Conservation (phyloP, 257 asterid genomes). For the Thymus mandschuricus region DNA sequence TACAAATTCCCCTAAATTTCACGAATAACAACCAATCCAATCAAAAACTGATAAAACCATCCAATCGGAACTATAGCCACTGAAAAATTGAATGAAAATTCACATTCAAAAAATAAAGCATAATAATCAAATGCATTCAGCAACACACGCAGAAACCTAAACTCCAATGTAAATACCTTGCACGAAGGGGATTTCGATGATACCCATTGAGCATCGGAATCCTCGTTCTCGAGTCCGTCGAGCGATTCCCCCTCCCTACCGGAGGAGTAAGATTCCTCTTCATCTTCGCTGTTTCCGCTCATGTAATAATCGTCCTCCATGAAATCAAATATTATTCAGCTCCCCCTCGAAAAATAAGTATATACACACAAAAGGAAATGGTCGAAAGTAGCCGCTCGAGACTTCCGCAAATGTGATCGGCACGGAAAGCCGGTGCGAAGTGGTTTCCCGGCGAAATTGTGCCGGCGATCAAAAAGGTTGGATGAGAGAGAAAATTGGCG, state of each 20-base stretch:
- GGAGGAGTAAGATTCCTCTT: slow-evolving; percentile 51
- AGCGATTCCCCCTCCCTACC: slow-evolving; percentile 52
- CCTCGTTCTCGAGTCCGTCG: slow-evolving; percentile 60
- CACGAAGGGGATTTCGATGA: slow-evolving; percentile 51
- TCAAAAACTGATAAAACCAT: slow-evolving; percentile 9
- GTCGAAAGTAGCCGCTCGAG: background rate
- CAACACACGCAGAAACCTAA: background rate
- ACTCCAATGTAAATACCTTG: slow-evolving; percentile 48
- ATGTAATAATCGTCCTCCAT: slow-evolving; percentile 50
- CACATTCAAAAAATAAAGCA: background rate
- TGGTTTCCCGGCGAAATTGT: slow-evolving; percentile 18
- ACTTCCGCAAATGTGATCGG: slow-evolving; percentile 17
- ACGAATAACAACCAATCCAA: background rate
- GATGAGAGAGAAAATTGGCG: slow-evolving; percentile 18
- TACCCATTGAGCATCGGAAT: slow-evolving; percentile 45
- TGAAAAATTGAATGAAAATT: background rate
- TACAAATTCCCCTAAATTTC: slow-evolving; percentile 13
- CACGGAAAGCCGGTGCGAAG: slow-evolving; percentile 5
- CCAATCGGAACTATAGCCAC: slow-evolving; percentile 21
- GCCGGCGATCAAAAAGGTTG: slow-evolving; percentile 28
- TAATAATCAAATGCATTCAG: background rate
- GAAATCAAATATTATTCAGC: slow-evolving; percentile 1
- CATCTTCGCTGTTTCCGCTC: slow-evolving; percentile 50
- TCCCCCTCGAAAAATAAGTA: background rate
- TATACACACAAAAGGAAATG: slow-evolving; percentile 4